Evolutionary conservation across 768 basidiomycete genomes (phyloP), one percentile per base, ranked within the genome.

Genomic region (Suillus lakei): DNA sequence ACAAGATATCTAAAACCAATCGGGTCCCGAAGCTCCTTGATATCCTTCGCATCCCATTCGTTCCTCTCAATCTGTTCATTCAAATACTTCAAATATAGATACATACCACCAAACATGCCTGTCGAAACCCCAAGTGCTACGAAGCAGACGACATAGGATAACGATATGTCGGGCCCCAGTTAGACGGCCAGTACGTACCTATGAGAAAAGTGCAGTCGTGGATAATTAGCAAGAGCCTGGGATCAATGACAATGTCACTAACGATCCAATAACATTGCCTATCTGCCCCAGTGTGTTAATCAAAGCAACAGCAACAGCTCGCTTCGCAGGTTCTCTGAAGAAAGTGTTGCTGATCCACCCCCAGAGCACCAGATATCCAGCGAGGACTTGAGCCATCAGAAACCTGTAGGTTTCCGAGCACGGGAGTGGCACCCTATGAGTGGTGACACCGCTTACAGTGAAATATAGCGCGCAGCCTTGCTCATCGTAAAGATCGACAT

Each of bases 101-200:
- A 2, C 51, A 53, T 30, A 18, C 51, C 28, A 53, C 51, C 28
- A 30, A 53, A 30, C 28, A 53, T 53, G 30, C 28, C 2, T 53
- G 51, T 53, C 51, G 28, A 30, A 18, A 53, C 18, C 13, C 4
- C 51, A 53, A 53, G 16, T 30, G 51, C 16, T 18, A 5, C 18
- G 8, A 53, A 18, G 51, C 4, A 53, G 9, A 53, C 15, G 28
- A 3, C 10, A 53, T 30, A 53, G 51, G 51, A 53, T 53, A 53
- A 53, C 51, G 51, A 53, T 53, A 53, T 53, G 51, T 53, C 18
- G 51, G 51, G 28, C 51, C 51, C 51, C 30, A 53, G 16, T 10
- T 53, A 9, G 28, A 30, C 28, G 28, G 18, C 28, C 28, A 53
- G n/a, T 18, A 12, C 9, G 30, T 53, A 53, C 8, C 51, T 53